Evolutionary conservation across 257 asterid species (phyloP).

Genomic region (Nicotiana knightiana): DNA sequence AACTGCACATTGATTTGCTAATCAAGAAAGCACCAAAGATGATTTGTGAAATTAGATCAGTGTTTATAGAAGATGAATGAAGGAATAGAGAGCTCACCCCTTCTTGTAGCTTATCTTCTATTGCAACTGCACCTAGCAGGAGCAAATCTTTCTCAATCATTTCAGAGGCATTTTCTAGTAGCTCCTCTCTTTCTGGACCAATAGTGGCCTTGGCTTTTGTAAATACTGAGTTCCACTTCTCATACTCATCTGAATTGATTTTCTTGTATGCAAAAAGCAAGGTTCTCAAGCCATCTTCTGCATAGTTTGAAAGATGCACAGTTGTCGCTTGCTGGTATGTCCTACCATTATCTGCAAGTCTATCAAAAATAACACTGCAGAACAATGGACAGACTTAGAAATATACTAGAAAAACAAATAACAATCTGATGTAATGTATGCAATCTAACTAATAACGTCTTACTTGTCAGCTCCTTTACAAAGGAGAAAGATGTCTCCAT

Average conservation of each 20-base stretch:
- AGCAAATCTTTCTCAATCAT: constrained; percentile 79
- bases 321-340: constrained; percentile 63
- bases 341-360: constrained; percentile 66
- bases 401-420: neutral
- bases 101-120: constrained; percentile 94
- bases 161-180: constrained; percentile 79
- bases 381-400: constrained; percentile 31
- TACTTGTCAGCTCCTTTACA: constrained; percentile 88
- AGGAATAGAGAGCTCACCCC: constrained; percentile 52
- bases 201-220: constrained; percentile 68
- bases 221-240: constrained; percentile 85
- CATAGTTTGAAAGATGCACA: constrained; percentile 77
- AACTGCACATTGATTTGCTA: neutral
- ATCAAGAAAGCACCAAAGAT: neutral
- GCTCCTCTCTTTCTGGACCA: constrained; percentile 77
- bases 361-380: constrained; percentile 84
- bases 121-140: constrained; percentile 97
- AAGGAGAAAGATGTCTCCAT: constrained; percentile 65
- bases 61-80: neutral
- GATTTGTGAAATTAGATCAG: neutral
- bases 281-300: constrained; percentile 92
- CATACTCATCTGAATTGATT: constrained; percentile 64
- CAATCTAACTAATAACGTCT: neutral
- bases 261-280: constrained; percentile 89
- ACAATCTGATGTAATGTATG: neutral